Evolutionary conservation across 331 rosid genomes (phyloP), one percentile per base, ranked within the genome.

Genomic region (Prunus yedoensis): DNA sequence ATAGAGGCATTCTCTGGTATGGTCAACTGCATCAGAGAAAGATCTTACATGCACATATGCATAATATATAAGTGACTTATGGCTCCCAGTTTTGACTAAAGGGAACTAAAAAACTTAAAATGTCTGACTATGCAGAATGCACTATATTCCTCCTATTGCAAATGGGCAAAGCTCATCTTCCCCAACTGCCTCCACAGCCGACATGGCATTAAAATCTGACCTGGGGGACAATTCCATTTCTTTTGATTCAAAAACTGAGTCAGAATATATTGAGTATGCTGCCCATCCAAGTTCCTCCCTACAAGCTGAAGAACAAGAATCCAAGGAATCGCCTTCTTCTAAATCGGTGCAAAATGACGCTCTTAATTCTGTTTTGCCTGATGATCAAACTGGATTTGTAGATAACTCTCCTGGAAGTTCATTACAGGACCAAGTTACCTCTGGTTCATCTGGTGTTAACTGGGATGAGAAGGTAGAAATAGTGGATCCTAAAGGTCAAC

Each of bases 391-490:
- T 17, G 74, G 84, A 79, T 70, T 76, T 71, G 63, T 76, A 25
- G 85, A 84, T 75, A 77, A 71, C 79, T 76, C 84, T 87, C 83
- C 82, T 30, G 79, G 77, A 20, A 74, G 79, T 82, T 84, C 88
- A 54, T 62, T 80, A 80, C 93, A 81, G 66, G 91, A 89, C 75
- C 83, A 80, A 75, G 76, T 80, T 74, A 91, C 88, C 73, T 90
- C 87, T 20, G 61, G 84, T 77, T 77, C 89, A 51, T 90, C 92
- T 57, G 86, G 91, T 84, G 96, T 93, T 71, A 89, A 90, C 35
- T 92, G 97, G 97, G 97, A 92, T 76, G 97, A 83, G 89, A 92
- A 95, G 86, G 92, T 87, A 71, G 97, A 95, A 79, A 90, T 95
- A 70, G 68, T 90, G 87, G 96, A 90, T 74, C 85, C 91, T 62